Percentiles rank a stretch among this genome's conserved stretches.
phyloP scores from a whole-genome alignment of 768 basidiomycete genomes.

The Podaxis pistillaris region DNA sequence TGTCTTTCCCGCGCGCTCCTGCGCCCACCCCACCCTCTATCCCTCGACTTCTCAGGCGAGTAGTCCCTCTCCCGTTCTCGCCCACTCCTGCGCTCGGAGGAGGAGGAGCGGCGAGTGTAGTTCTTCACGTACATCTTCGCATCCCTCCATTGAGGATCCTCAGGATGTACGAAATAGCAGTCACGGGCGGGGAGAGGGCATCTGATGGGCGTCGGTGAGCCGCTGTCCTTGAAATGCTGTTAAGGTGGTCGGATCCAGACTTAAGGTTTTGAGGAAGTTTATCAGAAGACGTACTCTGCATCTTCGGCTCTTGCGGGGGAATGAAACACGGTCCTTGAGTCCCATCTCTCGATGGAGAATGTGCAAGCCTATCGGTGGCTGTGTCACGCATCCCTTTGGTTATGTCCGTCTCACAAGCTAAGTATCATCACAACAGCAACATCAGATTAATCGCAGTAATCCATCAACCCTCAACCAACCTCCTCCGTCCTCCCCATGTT shows the following conservation, averaged over 20 bases:
- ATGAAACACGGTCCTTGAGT: not conserved
- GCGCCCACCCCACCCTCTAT: not conserved
- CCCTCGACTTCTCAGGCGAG: not conserved
- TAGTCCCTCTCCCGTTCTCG: not conserved
- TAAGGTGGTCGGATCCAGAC: not conserved
- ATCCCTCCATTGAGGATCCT: constrained; percentile 13
- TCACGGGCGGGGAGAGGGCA: constrained; percentile 1
- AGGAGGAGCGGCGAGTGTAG: constrained; percentile 1
- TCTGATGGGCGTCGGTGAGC: not conserved
- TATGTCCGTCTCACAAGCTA: not conserved
- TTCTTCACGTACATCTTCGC: not conserved
- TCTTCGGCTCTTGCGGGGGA: constrained; percentile 6
- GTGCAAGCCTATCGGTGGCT: not conserved
- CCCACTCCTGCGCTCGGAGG: not conserved
- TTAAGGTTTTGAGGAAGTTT: not conserved
- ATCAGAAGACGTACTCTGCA: constrained; percentile 6
- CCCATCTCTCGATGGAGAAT: not conserved
- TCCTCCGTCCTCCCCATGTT: constrained; percentile 40
- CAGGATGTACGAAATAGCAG: constrained; percentile 21
- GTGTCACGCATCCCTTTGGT: not conserved
- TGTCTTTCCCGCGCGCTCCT: not conserved
- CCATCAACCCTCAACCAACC: constrained; percentile 15
- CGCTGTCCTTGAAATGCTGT: constrained; percentile 15
- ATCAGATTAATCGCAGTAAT: not conserved
- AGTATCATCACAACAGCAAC: not conserved